Evolutionary conservation across 2,329 filamentous ascomycete species (phyloP).

Genomic region (Ophiocordyceps unilateralis): DNA sequence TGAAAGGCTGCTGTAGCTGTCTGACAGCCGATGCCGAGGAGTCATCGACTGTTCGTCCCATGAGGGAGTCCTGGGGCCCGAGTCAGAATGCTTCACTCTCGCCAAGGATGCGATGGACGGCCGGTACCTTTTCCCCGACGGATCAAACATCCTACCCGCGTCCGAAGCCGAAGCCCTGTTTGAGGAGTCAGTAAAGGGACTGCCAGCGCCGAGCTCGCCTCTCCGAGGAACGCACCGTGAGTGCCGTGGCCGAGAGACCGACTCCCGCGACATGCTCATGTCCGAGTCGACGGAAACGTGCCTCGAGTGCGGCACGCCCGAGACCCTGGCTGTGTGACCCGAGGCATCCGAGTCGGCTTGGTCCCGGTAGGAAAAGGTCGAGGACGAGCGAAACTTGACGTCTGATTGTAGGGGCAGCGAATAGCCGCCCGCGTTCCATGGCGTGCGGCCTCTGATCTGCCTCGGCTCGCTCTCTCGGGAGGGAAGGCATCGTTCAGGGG

Average conservation of each 20-base stretch:
- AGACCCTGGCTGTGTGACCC: constrained; percentile 4
- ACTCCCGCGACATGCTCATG: constrained; percentile 1
- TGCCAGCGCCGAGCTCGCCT: background rate
- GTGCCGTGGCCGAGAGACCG: background rate
- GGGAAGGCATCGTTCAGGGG: constrained; percentile 13
- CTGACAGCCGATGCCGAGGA: constrained; percentile 19
- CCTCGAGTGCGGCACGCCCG: constrained; percentile 11
- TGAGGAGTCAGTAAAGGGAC: background rate
- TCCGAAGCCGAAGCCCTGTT: constrained; percentile 1
- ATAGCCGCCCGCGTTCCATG: constrained; percentile 34
- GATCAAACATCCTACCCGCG: background rate
- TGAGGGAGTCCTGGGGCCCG: background rate
- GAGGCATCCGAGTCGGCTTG: constrained; percentile 7
- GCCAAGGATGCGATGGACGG: background rate
- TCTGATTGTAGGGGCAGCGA: constrained; percentile 25
- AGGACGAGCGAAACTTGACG: constrained; percentile 13
- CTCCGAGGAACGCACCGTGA: background rate
- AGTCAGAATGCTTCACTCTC: background rate
- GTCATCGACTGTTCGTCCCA: constrained; percentile 3
- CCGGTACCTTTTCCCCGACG: background rate
- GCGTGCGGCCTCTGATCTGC: constrained; percentile 18
- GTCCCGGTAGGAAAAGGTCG: constrained; percentile 8
- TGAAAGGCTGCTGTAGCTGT: constrained; percentile 34
- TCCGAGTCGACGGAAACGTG: constrained; percentile 15
- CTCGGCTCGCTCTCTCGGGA: constrained; percentile 7